A percentile compares a stretch with the other conserved stretches of the same genome.
Evolutionary conservation across 2,329 filamentous ascomycete species (phyloP).

Genomic region (Colletotrichum horii): DNA sequence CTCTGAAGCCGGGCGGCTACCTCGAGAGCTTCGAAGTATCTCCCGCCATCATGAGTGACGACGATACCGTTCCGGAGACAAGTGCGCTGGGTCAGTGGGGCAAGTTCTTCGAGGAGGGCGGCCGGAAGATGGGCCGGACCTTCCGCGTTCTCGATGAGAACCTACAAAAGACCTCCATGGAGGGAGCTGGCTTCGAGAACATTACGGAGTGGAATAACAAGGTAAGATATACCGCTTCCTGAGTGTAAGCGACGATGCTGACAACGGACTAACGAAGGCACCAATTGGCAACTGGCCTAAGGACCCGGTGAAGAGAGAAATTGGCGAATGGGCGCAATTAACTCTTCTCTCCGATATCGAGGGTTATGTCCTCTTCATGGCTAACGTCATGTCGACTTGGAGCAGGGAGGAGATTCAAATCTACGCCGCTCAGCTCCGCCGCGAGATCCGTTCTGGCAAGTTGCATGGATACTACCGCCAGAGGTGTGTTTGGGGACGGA

Average conservation of each 20-base stretch:
- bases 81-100: conserved; percentile 38
- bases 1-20: conserved; percentile 54
- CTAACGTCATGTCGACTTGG: conserved; percentile 40
- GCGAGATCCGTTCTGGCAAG: conserved; percentile 32
- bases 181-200: conserved; percentile 31
- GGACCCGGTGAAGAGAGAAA: conserved; percentile 37
- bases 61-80: conserved; percentile 30
- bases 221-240: neutral
- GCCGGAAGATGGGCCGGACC: conserved; percentile 33
- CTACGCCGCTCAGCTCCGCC: conserved; percentile 38
- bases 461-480: conserved; percentile 34
- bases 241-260: neutral
- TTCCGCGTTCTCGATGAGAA: conserved; percentile 35
- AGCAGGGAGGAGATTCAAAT: conserved; percentile 34
- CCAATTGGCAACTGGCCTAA: conserved; percentile 47
- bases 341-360: conserved; percentile 37
- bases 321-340: conserved; percentile 37
- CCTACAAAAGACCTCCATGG: conserved; percentile 33
- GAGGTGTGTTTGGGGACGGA: conserved; percentile 32
- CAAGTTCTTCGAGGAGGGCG: conserved; percentile 36
- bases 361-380: conserved; percentile 36
- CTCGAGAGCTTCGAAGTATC: conserved; percentile 43
- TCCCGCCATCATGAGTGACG: conserved; percentile 30
- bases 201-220: conserved; percentile 26
- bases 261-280: neutral